Evolutionary conservation across 2,329 filamentous ascomycete genomes (phyloP).

Genomic region (Penicillium sp.): DNA sequence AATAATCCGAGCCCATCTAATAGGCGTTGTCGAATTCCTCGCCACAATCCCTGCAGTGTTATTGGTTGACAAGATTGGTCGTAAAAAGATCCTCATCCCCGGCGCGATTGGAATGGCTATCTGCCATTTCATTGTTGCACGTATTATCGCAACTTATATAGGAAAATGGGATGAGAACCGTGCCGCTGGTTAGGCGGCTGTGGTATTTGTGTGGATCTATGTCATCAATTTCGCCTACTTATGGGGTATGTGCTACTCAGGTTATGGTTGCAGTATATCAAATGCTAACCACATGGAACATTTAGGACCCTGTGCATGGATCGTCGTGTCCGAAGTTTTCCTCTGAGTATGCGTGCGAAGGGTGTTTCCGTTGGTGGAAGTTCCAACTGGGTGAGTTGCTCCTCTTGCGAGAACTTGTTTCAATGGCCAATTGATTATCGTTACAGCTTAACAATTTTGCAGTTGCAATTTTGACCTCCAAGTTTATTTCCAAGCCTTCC

Average conservation of each 20-base stretch:
- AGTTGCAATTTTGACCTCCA: background rate
- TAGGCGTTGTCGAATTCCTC: constrained; percentile 30
- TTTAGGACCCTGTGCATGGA: constrained; percentile 55
- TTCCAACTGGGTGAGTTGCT: constrained; percentile 50
- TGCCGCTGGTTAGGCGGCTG: constrained; percentile 67
- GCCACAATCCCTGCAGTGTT: constrained; percentile 34
- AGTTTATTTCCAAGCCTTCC: constrained; percentile 7
- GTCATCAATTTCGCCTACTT: constrained; percentile 69
- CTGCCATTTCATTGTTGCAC: constrained; percentile 68
- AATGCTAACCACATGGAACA: background rate
- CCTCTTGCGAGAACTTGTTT: background rate
- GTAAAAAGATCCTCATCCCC: constrained; percentile 32
- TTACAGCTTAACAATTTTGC: background rate
- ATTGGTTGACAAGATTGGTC: constrained; percentile 33
- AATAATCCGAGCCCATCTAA: too few relatives aligned
- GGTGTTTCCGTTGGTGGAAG: constrained; percentile 49
- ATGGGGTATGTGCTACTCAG: constrained; percentile 53
- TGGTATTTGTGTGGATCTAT: constrained; percentile 61
- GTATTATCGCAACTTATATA: constrained; percentile 64
- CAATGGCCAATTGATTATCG: background rate
- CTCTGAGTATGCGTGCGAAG: constrained; percentile 66
- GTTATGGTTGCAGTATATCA: background rate
- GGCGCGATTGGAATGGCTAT: constrained; percentile 66
- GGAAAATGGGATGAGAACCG: constrained; percentile 56
- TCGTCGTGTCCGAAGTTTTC: constrained; percentile 73